Percentiles rank a stretch among this genome's conserved stretches.
Conservation (phyloP, 2,329 filamentous ascomycete species). For the Cercospora zeae-maydis region DNA sequence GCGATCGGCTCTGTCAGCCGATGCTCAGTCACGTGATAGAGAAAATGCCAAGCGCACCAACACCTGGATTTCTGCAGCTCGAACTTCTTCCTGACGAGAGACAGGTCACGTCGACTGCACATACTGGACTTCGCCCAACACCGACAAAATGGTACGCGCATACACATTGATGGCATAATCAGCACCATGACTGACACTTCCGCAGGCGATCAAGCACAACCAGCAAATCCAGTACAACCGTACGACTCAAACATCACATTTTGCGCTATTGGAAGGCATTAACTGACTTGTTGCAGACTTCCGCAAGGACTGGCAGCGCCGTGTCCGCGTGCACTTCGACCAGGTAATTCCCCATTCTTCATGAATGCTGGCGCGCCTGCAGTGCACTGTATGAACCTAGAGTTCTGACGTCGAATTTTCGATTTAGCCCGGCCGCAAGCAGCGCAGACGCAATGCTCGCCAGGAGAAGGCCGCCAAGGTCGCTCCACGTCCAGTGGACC, state of each 20-base stretch:
- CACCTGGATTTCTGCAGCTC: constrained; percentile 9
- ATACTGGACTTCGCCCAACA: constrained; percentile 17
- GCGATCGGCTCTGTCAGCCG: neutral
- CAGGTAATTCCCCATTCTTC: constrained; percentile 72
- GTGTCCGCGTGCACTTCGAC: constrained; percentile 99
- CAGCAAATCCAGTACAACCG: constrained; percentile 95
- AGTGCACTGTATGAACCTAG: constrained; percentile 33
- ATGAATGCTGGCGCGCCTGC: constrained; percentile 54
- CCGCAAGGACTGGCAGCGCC: constrained; percentile 99
- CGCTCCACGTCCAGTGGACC: constrained; percentile 95
- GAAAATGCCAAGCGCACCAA: constrained; percentile 6
- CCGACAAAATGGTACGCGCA: constrained; percentile 22
- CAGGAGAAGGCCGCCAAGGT: constrained; percentile 91
- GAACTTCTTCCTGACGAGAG: constrained; percentile 6
- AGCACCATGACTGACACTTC: neutral
- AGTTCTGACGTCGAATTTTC: constrained; percentile 33
- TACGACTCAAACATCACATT: constrained; percentile 24
- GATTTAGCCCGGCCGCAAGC: constrained; percentile 88
- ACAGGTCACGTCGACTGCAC: constrained; percentile 24
- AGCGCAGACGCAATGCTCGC: constrained; percentile 84
- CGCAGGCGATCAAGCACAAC: constrained; percentile 90
- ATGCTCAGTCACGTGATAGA: neutral
- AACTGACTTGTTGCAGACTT: constrained; percentile 61
- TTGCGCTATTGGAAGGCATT: neutral
- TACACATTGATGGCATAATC: neutral